Evolutionary conservation across 768 basidiomycete species (phyloP).

Genomic region (Punctularia strigosozonata): DNA sequence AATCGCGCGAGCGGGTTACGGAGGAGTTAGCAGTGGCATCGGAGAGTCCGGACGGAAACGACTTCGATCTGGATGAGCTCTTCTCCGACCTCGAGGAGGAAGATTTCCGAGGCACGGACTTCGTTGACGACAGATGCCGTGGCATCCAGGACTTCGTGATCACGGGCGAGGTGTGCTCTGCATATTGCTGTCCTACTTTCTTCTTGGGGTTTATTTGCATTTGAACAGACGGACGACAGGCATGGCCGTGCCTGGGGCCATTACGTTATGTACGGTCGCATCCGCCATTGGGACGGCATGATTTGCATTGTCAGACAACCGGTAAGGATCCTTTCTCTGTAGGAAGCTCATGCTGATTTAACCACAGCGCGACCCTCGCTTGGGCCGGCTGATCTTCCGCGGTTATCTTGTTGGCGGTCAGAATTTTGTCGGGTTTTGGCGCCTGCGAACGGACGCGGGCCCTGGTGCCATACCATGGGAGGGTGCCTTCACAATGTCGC

Average conservation of each 20-base stretch:
- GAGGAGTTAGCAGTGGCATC: not conserved
- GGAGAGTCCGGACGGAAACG: constrained; percentile 1
- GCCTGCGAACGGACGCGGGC: constrained; percentile 30
- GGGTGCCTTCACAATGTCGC: constrained; percentile 51
- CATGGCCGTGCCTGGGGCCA: constrained; percentile 25
- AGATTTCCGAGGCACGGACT: constrained; percentile 11
- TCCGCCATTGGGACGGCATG: constrained; percentile 26
- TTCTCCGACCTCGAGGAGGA: constrained; percentile 10
- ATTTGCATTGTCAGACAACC: constrained; percentile 22
- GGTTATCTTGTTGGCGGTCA: constrained; percentile 58
- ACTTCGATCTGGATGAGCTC: constrained; percentile 9
- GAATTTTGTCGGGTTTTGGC: constrained; percentile 68
- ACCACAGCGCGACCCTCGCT: constrained; percentile 1
- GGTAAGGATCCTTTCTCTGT: constrained; percentile 5
- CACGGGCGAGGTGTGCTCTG: constrained; percentile 38
- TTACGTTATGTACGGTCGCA: constrained; percentile 22
- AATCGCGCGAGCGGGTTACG: not conserved
- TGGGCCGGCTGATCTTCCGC: constrained; percentile 35
- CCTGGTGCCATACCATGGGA: constrained; percentile 44
- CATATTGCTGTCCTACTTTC: not conserved
- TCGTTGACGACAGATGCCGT: constrained; percentile 25
- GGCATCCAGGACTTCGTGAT: constrained; percentile 53
- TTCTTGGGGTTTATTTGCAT: not conserved
- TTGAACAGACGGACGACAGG: constrained; percentile 31
- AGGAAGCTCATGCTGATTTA: not conserved